Evolutionary conservation across 306 rosid genomes (phyloP).

Genomic region (Vigna hirtella): DNA sequence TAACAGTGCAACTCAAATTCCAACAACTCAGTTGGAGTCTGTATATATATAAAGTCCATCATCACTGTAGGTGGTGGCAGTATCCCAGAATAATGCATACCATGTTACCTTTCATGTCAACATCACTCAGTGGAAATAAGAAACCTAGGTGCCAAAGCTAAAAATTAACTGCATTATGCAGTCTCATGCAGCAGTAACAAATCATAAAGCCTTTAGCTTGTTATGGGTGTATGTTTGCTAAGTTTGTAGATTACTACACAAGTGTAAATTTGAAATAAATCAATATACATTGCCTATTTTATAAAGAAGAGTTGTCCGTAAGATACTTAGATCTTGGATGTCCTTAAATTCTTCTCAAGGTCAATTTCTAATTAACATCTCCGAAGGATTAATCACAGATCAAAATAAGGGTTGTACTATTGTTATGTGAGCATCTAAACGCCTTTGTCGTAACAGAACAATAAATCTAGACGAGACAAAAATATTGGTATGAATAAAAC

Average conservation of each 20-base stretch:
- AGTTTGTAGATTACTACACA: background rate
- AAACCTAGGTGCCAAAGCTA: constrained; percentile 11
- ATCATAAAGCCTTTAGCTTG: background rate
- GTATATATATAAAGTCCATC: background rate
- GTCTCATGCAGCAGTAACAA: background rate
- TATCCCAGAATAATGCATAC: background rate
- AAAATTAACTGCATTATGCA: background rate
- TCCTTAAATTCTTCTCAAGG: background rate
- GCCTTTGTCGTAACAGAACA: too few relatives aligned
- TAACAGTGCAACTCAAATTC: background rate
- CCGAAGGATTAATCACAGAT: background rate
- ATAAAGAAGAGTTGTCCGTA: background rate
- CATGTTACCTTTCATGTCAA: background rate
- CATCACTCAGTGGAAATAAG: constrained; percentile 12
- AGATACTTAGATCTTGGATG: background rate
- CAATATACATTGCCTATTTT: background rate
- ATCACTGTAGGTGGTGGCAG: constrained; percentile 1
- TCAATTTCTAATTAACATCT: background rate
- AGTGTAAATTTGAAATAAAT: background rate
- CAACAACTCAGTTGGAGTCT: background rate
- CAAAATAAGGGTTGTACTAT: background rate
- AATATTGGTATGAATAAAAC: background rate
- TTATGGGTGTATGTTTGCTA: background rate
- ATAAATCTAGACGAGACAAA: background rate
- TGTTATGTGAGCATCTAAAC: background rate